A percentile compares a stretch with the other conserved stretches of the same genome.
These are phyloP conservation scores for Pseudogymnoascus sp. DNA, from an alignment of 2,329 filamentous ascomycete species.

Conservation along the genomic window DNA sequence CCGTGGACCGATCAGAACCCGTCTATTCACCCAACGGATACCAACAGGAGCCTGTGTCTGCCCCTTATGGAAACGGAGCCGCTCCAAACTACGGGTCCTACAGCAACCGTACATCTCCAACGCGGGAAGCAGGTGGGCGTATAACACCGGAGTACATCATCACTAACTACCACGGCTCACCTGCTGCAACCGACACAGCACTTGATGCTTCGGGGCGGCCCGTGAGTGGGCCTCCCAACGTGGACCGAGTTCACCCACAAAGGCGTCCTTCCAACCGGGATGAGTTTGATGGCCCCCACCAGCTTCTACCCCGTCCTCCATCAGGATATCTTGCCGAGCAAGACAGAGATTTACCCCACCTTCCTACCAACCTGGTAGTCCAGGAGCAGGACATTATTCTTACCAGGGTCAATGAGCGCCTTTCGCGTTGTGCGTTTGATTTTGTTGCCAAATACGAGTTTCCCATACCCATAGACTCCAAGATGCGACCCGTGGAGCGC, in stretches of 20 bases:
- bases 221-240: slow-evolving; percentile 39
- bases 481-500: slow-evolving; percentile 69
- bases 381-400: slow-evolving; percentile 81
- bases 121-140: slow-evolving; percentile 28
- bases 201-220: slow-evolving; percentile 43
- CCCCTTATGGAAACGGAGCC: slow-evolving; percentile 24
- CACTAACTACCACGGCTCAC: slow-evolving; percentile 42
- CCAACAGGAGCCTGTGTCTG: slow-evolving; percentile 22
- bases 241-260: slow-evolving; percentile 45
- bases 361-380: slow-evolving; percentile 74
- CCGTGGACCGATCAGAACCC: slow-evolving; percentile 22
- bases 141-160: slow-evolving; percentile 29
- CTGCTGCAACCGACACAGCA: slow-evolving; percentile 54
- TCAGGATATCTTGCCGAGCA: slow-evolving; percentile 66
- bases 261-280: slow-evolving; percentile 73
- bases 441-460: slow-evolving; percentile 90
- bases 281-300: slow-evolving; percentile 83
- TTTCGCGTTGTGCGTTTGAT: slow-evolving; percentile 81
- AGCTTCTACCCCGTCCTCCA: slow-evolving; percentile 68
- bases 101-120: slow-evolving; percentile 21
- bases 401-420: slow-evolving; percentile 71
- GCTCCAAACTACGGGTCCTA: slow-evolving; percentile 26
- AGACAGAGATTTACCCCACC: slow-evolving; percentile 72
- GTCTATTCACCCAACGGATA: slow-evolving; percentile 27
- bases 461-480: slow-evolving; percentile 63